Percentiles rank a stretch among this genome's conserved stretches.
Conservation (phyloP, 106 monocot genomes). For the Vanilla planifolia region DNA sequence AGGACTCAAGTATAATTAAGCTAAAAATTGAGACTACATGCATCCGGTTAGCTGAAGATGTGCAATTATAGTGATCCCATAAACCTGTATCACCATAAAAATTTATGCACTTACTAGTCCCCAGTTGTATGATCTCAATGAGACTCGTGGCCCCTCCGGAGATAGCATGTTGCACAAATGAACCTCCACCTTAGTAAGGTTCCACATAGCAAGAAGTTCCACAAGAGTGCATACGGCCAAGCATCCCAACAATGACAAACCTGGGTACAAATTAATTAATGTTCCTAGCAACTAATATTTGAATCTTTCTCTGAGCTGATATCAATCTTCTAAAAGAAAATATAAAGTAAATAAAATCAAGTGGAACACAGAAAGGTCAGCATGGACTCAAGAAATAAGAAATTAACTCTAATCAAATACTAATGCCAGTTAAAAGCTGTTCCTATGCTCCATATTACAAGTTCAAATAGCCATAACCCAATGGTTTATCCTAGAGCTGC, state of each 20-base stretch:
- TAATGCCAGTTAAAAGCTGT: too few species aligned
- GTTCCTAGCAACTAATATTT: background rate
- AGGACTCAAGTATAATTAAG: background rate
- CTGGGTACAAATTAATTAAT: constrained; percentile 18
- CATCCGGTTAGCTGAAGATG: too few species aligned
- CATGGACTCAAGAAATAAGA: too few species aligned
- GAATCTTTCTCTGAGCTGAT: too few species aligned
- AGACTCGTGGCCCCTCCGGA: constrained; percentile 70
- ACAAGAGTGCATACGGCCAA: constrained; percentile 65
- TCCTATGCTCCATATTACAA: too few species aligned
- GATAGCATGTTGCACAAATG: constrained; percentile 90
- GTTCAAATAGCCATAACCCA: too few species aligned
- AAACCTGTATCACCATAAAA: background rate
- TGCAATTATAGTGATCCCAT: background rate
- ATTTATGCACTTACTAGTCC: constrained; percentile 62
- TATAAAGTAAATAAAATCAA: too few species aligned
- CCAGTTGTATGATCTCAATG: constrained; percentile 88
- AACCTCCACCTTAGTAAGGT: constrained; percentile 91
- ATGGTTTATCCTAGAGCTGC: too few species aligned
- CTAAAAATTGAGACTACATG: too few species aligned
- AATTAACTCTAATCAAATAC: too few species aligned
- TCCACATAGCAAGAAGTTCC: constrained; percentile 98
- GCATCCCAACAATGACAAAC: constrained; percentile 43
- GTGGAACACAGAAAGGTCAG: too few species aligned
- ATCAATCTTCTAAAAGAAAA: too few species aligned